phyloP scores from a whole-genome alignment of 78 protist species.

The Chrysochromulina parva region DNA sequence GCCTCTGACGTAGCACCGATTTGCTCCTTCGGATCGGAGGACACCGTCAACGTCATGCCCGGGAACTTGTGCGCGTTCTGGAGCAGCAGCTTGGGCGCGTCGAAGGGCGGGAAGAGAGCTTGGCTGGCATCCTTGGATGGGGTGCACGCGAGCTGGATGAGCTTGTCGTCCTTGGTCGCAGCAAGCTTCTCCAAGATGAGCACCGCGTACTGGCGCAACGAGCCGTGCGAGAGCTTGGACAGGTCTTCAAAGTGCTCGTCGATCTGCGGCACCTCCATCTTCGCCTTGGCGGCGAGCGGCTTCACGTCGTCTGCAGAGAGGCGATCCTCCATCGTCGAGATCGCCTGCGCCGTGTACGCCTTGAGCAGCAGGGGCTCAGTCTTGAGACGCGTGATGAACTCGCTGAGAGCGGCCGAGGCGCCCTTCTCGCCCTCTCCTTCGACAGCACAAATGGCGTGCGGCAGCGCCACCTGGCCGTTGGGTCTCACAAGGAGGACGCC shows the following conservation, averaged over 20 bases:
- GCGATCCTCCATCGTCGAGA: neutral
- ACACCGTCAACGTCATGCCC: slow-evolving; percentile 6
- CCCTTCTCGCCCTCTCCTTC: neutral
- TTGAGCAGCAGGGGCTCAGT: neutral
- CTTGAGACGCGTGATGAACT: neutral
- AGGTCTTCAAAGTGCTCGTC: neutral
- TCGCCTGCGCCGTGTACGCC: neutral
- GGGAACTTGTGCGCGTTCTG: neutral
- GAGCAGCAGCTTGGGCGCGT: neutral
- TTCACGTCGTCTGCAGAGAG: neutral
- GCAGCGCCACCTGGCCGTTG: neutral
- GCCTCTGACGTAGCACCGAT: neutral
- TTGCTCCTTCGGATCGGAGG: neutral
- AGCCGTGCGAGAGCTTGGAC: neutral
- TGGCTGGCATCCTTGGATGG: neutral
- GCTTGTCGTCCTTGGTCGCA: neutral
- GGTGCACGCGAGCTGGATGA: neutral
- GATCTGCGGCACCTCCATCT: neutral
- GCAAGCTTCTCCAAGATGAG: neutral
- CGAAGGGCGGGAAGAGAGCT: slow-evolving; percentile 6
- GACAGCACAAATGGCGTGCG: neutral
- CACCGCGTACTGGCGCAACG: neutral
- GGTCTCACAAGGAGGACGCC: neutral
- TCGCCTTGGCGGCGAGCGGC: neutral
- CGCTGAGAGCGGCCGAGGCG: neutral